These are phyloP conservation scores for Nidula microcarpa DNA, from an alignment of 768 basidiomycete genomes.

Conservation along the genomic window DNA sequence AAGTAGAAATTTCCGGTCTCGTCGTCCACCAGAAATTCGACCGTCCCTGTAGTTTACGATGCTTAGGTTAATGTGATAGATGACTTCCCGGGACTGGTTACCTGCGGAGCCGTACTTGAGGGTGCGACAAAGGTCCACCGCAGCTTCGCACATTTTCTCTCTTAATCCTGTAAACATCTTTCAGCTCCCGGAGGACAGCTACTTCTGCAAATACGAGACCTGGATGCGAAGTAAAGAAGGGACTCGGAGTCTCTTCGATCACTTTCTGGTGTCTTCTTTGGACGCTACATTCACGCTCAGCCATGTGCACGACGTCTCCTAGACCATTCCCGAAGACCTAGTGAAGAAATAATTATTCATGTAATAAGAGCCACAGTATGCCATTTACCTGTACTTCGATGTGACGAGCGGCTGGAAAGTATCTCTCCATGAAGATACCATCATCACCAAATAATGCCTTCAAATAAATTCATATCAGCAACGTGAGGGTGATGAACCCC, in stretches of 20 bases:
- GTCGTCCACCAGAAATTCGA: constrained; percentile 65
- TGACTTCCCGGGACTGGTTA: constrained; percentile 10
- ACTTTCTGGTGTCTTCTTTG: constrained; percentile 73
- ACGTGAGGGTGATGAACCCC: not conserved
- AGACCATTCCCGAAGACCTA: constrained; percentile 67
- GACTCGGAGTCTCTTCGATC: constrained; percentile 66
- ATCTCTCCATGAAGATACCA: constrained; percentile 59
- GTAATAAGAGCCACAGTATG: not conserved
- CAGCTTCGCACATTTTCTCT: constrained; percentile 48
- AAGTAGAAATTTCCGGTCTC: constrained; percentile 55
- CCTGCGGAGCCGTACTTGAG: constrained; percentile 61
- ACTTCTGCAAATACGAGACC: constrained; percentile 1
- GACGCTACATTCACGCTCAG: constrained; percentile 68
- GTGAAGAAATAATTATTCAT: not conserved
- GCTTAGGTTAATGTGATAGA: not conserved
- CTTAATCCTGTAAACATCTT: constrained; percentile 31
- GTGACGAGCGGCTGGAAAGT: constrained; percentile 53
- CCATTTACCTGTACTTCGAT: constrained; percentile 57
- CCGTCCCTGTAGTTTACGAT: constrained; percentile 40
- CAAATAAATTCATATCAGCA: not conserved
- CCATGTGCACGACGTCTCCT: constrained; percentile 58
- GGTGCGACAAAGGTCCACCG: constrained; percentile 40
- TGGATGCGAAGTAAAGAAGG: constrained; percentile 44
- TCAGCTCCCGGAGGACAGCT: not conserved
- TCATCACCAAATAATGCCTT: constrained; percentile 46